Percentiles rank a stretch among this genome's conserved stretches.
These are phyloP conservation scores for Ploettnerulaceae sp. DNA, from an alignment of 2,329 filamentous ascomycete genomes.

Conservation along the genomic window DNA sequence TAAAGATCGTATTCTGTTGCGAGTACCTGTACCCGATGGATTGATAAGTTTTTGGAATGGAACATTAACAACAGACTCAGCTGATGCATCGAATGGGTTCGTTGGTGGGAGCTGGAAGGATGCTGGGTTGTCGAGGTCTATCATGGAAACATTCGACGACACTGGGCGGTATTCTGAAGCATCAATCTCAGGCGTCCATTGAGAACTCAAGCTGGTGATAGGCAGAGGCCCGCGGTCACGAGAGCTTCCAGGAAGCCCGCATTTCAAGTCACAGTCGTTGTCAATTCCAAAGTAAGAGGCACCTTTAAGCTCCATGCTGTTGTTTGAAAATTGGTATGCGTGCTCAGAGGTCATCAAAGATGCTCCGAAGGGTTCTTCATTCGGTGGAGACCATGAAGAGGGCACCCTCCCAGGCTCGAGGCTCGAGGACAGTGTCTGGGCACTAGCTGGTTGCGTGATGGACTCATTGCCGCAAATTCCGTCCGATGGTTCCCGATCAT, in stretches of 20 bases:
- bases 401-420: neutral
- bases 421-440: neutral
- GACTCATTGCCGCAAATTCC: too few species aligned
- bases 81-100: neutral
- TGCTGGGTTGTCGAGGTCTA: neutral
- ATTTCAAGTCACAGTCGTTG: neutral
- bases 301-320: slow-evolving; percentile 7
- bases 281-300: slow-evolving; percentile 12
- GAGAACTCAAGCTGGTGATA: neutral
- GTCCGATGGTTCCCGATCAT: too few species aligned
- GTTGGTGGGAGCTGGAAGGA: neutral
- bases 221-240: too few species aligned
- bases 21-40: neutral
- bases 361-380: neutral
- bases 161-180: neutral
- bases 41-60: slow-evolving; percentile 7
- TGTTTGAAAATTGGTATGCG: neutral
- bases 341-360: neutral
- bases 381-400: neutral
- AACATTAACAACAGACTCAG: neutral
- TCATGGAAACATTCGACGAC: neutral
- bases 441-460: too few species aligned
- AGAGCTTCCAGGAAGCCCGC: too few species aligned
- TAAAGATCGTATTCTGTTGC: slow-evolving; percentile 9
- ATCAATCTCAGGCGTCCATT: neutral